Evolutionary conservation across 164 flowering plant species (phyloP).

Genomic region (Kingdonia uniflora): DNA sequence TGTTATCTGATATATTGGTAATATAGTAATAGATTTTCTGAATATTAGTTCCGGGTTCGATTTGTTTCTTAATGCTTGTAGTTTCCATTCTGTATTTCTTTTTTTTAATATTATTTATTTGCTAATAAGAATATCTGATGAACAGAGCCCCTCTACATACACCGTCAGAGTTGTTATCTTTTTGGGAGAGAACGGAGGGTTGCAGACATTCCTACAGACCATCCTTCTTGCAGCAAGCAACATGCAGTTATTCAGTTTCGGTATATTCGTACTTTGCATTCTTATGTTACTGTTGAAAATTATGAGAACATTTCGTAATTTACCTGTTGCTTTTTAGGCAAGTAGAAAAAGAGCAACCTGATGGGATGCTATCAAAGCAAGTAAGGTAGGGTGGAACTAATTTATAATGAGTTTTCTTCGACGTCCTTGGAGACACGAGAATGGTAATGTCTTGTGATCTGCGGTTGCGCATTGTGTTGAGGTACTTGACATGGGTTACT

Average conservation of each 20-base stretch:
- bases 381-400: slow-evolving; percentile 40
- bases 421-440: no score
- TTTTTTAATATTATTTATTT: no score
- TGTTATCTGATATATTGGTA: no score
- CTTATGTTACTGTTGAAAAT: slow-evolving; percentile 4
- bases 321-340: slow-evolving; percentile 36
- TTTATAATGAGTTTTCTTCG: neutral
- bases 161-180: slow-evolving; percentile 92
- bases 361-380: slow-evolving; percentile 64
- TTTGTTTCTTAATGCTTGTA: no score
- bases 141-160: slow-evolving; percentile 86
- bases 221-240: slow-evolving; percentile 99
- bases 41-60: no score
- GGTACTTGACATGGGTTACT: no score
- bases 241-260: slow-evolving; percentile 90
- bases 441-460: no score
- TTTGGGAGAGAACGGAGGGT: slow-evolving; percentile 97
- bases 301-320: neutral
- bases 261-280: slow-evolving; percentile 22
- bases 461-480: no score
- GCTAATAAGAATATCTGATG: no score
- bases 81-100: no score
- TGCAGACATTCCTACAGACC: slow-evolving; percentile 93
- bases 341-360: slow-evolving; percentile 77
- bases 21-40: no score